phyloP scores from a whole-genome alignment of 371 early-diverging fungal genomes.

The Rhizomucor miehei region DNA sequence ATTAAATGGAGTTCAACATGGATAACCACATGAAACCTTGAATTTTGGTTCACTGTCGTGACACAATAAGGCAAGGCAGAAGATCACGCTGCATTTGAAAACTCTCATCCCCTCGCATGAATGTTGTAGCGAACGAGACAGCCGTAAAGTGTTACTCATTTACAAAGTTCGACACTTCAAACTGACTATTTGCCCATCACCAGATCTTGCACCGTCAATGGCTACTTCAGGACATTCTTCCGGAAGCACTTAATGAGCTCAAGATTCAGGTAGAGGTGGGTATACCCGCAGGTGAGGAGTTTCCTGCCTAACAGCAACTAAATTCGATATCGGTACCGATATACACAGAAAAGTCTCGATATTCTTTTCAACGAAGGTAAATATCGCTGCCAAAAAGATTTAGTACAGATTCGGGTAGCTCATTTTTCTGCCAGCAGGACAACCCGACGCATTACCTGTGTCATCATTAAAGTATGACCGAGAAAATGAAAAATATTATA shows the following conservation, averaged over 20 bases:
- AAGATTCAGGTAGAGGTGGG: slow-evolving; percentile 27
- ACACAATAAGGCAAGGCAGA: no score
- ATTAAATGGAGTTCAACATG: no score
- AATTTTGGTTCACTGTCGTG: no score
- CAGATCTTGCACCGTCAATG: slow-evolving; percentile 34
- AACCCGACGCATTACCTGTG: slow-evolving; percentile 36
- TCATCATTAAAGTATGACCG: slow-evolving; percentile 31
- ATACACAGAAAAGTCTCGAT: slow-evolving; percentile 18
- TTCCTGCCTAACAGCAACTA: no score
- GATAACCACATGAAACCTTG: no score
- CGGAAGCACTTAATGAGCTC: slow-evolving; percentile 23
- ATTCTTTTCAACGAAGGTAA: slow-evolving; percentile 28
- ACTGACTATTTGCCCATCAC: no score
- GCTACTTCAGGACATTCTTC: slow-evolving; percentile 32
- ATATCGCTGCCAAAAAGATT: neutral
- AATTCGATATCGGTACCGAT: neutral
- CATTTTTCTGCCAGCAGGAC: slow-evolving; percentile 10
- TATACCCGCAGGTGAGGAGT: neutral
- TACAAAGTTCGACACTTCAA: no score
- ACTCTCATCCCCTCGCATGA: no score
- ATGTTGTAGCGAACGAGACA: no score
- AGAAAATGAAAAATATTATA: no score
- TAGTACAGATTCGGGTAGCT: neutral
- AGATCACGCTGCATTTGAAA: no score
- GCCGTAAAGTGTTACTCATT: no score